Evolutionary conservation across 108 stramenopile genomes (phyloP), one percentile per base, ranked within the genome.

Genomic region (Hondaea fermentalgiana): DNA sequence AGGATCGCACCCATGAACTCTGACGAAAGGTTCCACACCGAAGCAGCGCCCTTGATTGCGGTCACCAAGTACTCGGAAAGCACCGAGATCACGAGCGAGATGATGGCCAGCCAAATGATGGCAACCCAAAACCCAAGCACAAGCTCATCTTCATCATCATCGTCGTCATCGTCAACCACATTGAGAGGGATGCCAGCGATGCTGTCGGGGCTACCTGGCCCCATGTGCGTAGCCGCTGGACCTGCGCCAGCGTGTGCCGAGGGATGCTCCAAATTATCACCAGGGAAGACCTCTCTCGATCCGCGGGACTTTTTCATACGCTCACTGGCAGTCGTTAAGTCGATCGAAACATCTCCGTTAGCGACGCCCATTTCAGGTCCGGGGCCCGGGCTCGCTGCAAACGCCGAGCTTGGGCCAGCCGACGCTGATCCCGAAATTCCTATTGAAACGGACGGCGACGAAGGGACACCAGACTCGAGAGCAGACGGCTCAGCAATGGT

Each of bases 1-100:
- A 99, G 96, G 25, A 99, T 95, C 64, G 98, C 92, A 8, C 96
- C 96, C 5, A 97, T 97, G 88, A 99, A 99, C 14, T 97, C 97
- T 90, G 97, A 94, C 83, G 95, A 95, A 19, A 99, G 91, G 58
- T 92, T 90, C 72, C 92, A 89, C 83, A 94, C 90, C 25, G 90
- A 89, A 5, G 98, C 96, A 90, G 98, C 97, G 47, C 96, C 97
- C 88, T 98, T 97, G 89, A 99, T 98, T 4, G 98, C 96, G 45
- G 96, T 95, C 6, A 98, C 97, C 47, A 99, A 88, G 44, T 97
- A 96, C 90, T 98, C 96, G 59, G 96, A 97, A 91, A 98, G 94
- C 51, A 96, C 92, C 5, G 96, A 96, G 55, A 98, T 96, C 29
- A 96, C 90, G 4, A 95, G 60, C 28, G 98, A 98, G 58, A 98